phyloP scores from a whole-genome alignment of 2,329 filamentous ascomycete genomes.

The Colletotrichum theobromicola region DNA sequence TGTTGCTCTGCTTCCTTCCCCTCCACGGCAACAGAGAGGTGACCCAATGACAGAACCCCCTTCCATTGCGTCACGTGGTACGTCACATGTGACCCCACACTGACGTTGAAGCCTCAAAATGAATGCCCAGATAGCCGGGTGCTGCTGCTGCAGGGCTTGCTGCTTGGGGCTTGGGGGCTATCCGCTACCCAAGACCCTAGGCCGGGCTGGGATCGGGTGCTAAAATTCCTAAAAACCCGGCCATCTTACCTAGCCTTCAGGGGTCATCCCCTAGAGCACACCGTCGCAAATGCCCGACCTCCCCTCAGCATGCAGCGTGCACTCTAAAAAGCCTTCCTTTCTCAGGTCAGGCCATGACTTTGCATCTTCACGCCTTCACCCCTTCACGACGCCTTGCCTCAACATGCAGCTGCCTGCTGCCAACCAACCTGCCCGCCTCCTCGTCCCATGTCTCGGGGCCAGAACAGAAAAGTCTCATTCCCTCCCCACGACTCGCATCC shows the following conservation, averaged over 20 bases:
- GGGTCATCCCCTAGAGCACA: conserved; percentile 12
- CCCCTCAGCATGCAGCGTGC: not conserved
- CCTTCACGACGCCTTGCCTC: not conserved
- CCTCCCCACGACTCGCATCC: not conserved
- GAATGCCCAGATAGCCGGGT: not conserved
- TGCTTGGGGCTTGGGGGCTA: not conserved
- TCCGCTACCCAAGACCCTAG: not conserved
- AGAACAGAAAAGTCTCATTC: not conserved
- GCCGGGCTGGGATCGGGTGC: conserved; percentile 1
- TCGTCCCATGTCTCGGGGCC: conserved; percentile 10
- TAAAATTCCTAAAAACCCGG: not conserved
- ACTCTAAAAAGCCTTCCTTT: not conserved
- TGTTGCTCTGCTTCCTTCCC: not conserved
- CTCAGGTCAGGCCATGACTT: not conserved
- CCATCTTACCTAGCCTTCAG: not conserved
- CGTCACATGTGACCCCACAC: conserved; percentile 9
- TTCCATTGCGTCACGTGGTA: conserved; percentile 5
- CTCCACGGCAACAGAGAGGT: not conserved
- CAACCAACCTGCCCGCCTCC: not conserved
- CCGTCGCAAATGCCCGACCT: not conserved
- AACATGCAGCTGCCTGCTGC: not conserved
- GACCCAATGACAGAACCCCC: not conserved
- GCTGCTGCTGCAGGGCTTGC: conserved; percentile 6
- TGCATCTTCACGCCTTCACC: too few species aligned
- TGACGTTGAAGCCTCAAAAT: not conserved